Base-by-base conservation (phyloP, 2,329 filamentous ascomycete genomes). In the Aureobasidium sp. region DNA sequence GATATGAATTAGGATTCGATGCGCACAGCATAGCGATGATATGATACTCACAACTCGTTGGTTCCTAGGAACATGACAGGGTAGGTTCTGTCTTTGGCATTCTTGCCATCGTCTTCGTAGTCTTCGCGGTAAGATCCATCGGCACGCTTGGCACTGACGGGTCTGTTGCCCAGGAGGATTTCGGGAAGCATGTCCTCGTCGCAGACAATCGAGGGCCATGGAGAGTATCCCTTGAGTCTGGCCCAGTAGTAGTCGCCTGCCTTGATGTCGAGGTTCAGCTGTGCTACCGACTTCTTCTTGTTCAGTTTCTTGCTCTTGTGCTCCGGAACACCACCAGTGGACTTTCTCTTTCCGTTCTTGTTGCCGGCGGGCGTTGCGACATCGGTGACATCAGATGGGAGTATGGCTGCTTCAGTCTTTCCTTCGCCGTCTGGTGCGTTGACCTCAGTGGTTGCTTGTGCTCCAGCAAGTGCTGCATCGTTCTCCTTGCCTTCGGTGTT, bases 31-130 rank as follows among this genome's bases (percentile, higher is more conserved):
- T n/a, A 29, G 24, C 19, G 15, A 19, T 6, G 40, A 57, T 27
- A 17, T 4, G 33, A 4, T 64, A 85, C 93, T 85, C 78, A 99
- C 94, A 99, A 97, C 81, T 97, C 93, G 70, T 97, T 97, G 40
- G 92, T 96, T 66, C 85, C 81, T 56, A 97, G 79, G 73, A 96
- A 97, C 93, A 97, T 97, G 71, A 97, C 86, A 5, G 93, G 90
- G 73, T 91, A 97, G 33, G 89, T 91, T 66, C 93, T 85, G 75
- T 97, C 91, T 64, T 87, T 84, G 45, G 84, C 86, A 67, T 91
- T 89, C 79, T 94, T 94, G 69, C 90, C 93, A 64, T 89, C 92
- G 69, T 96, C 91, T 44, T 86, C 85, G 71, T 90, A 97, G 66
- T 93, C 89, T 63, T 91, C 90, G 60, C 90, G 86, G 74, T 94